Evolutionary conservation across 2,329 filamentous ascomycete genomes (phyloP).

Genomic region (Fusarium pininemorale): DNA sequence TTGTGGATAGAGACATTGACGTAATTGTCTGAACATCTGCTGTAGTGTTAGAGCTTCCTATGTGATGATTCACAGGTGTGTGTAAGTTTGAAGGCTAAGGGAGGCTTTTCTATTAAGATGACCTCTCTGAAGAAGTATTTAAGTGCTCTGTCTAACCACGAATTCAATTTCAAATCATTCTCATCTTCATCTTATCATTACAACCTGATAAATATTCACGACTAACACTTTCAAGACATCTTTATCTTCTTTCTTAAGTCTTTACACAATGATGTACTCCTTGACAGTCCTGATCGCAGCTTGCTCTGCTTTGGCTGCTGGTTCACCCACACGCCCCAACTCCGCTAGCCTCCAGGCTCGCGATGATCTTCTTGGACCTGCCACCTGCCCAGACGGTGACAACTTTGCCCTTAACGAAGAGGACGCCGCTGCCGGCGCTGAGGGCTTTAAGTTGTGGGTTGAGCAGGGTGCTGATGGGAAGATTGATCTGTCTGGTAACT

Average conservation of each 20-base stretch:
- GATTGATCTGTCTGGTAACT: neutral
- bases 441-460: neutral
- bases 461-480: neutral
- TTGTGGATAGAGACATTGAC: neutral
- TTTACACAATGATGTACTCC: neutral
- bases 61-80: neutral
- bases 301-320: neutral
- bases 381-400: neutral
- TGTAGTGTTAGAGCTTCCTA: neutral
- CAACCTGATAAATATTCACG: neutral
- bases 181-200: neutral
- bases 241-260: neutral
- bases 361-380: neutral
- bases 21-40: too few relatives aligned
- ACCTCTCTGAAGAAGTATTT: neutral
- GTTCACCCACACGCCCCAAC: neutral
- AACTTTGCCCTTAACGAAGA: neutral
- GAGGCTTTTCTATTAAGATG: fast-evolving
- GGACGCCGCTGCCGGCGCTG: neutral
- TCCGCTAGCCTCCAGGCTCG: neutral
- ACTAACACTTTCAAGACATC: neutral
- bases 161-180: neutral
- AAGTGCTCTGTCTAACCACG: neutral
- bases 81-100: too few relatives aligned
- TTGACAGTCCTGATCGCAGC: neutral